Percentiles rank a stretch among this genome's conserved stretches.
Conservation (phyloP, 176 grass and related monocot species). For the Ensete ventricosum region DNA sequence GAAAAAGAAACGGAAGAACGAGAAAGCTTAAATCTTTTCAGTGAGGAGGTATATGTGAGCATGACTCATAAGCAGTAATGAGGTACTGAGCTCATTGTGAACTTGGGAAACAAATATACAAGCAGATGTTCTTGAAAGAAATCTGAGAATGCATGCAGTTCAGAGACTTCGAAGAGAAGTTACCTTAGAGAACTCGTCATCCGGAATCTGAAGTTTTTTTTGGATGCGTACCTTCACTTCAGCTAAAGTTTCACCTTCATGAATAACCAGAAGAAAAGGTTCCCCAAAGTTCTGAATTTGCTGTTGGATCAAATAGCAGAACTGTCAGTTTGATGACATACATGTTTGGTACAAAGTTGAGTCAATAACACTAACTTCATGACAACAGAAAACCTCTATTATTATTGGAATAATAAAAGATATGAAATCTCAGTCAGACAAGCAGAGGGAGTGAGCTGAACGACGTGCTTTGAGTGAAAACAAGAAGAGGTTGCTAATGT, state of each 20-base stretch:
- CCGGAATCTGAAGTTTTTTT: conserved; percentile 55
- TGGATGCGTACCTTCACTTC: conserved; percentile 69
- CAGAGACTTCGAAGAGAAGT: conserved; percentile 5
- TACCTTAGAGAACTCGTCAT: conserved; percentile 95
- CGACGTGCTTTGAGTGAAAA: too few species aligned
- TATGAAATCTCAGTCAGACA: background rate
- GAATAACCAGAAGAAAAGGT: conserved; percentile 69
- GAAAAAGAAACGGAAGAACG: too few species aligned
- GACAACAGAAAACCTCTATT: background rate
- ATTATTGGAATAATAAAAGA: background rate
- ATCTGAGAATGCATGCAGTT: background rate
- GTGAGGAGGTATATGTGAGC: too few species aligned
- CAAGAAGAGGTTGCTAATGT: too few species aligned
- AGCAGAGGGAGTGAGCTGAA: too few species aligned
- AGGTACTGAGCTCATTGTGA: too few species aligned
- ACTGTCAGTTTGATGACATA: background rate
- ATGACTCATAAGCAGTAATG: too few species aligned
- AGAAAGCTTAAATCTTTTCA: too few species aligned
- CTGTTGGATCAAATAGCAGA: conserved; percentile 13
- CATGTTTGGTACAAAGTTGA: background rate
- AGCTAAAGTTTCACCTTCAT: conserved; percentile 78
- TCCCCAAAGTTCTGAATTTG: conserved; percentile 94
- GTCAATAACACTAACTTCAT: background rate
- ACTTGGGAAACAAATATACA: too few species aligned
- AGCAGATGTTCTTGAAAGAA: background rate